Conservation (phyloP, 192 early-diverging fungal genomes). For the Rhizophagus sp. region DNA sequence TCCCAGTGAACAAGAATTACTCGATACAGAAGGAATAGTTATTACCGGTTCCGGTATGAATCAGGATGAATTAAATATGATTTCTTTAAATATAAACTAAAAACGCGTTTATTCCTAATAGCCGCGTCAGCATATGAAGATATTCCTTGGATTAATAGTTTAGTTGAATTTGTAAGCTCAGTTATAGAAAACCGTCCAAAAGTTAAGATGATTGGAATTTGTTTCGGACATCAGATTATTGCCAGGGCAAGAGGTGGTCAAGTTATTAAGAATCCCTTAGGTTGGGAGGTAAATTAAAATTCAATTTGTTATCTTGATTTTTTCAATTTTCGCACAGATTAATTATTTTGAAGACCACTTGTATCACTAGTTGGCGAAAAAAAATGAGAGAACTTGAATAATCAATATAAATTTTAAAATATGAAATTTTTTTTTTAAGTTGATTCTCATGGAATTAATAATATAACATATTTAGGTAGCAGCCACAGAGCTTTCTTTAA, state of each 20-base stretch:
- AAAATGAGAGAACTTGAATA: too few species aligned
- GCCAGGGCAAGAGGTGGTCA: slow-evolving; percentile 66
- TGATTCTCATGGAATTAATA: too few species aligned
- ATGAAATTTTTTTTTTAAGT: too few species aligned
- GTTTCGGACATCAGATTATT: slow-evolving; percentile 87
- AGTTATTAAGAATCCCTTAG: slow-evolving; percentile 55
- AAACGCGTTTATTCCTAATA: slow-evolving; percentile 9
- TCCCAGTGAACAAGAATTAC: slow-evolving; percentile 27
- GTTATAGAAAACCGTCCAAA: slow-evolving; percentile 38
- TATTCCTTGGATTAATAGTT: slow-evolving; percentile 62
- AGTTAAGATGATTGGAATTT: slow-evolving; percentile 66
- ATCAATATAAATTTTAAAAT: too few species aligned
- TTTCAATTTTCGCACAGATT: background rate
- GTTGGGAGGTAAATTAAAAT: slow-evolving; percentile 67
- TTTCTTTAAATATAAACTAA: background rate
- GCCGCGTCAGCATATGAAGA: slow-evolving; percentile 65
- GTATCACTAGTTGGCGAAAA: too few species aligned
- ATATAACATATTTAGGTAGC: background rate
- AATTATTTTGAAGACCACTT: too few species aligned
- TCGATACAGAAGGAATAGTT: slow-evolving; percentile 51
- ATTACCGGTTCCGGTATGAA: slow-evolving; percentile 55
- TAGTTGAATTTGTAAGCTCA: slow-evolving; percentile 54
- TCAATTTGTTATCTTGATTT: background rate
- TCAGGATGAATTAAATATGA: background rate
- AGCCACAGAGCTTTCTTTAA: slow-evolving; percentile 9